Base-by-base conservation (phyloP, 2,329 filamentous ascomycete species). In the Aspergillus awamori region DNA sequence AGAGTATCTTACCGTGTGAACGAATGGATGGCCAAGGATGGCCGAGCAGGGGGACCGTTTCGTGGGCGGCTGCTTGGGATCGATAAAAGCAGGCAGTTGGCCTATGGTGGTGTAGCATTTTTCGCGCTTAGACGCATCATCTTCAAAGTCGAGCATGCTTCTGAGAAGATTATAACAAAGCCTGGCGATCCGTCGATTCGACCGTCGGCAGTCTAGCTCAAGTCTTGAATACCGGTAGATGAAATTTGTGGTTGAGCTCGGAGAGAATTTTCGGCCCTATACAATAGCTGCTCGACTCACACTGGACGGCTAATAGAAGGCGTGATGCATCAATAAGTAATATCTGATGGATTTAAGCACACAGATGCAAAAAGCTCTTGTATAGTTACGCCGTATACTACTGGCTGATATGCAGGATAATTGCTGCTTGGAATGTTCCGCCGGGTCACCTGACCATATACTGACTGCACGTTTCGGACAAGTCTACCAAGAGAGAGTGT, bases 41-140 rank as follows among this genome's bases (percentile, higher is more conserved):
- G 86, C 82, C 0, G 86, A 83, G 82, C 94, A 97, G 3, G 92
- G 93, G 68, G 90, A 88, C 70, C 87, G 89, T 72, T 90, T 93
- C 5, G 80, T 81, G 2, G 92, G 89, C 30, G 86, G 83, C 69
- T 92, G 89, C 60, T 85, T 83, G 5, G 87, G 83, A 73, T 96
- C 87, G 48, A 94, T 80, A 77, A 91, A 89, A 30, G 82, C 80
- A 26, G 83, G 80, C 74, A 94, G 85, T 11, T 82, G 81, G 43
- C 87, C 87, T 70, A 91, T 86, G 0, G 89, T 90, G 65, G 92
- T 88, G 75, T 86, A 89, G 76, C 91, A 93, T 83, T 90, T 95
- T 58, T 80, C 77, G 59, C 70, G 74, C 58, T 68, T 64, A 8
- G 76, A 74, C 59, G 71, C 69, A 53, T 74, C 69, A 49, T 79